These are phyloP conservation scores for Mucor indicus DNA, from an alignment of 371 early-diverging fungal genomes.

Conservation along the genomic window DNA sequence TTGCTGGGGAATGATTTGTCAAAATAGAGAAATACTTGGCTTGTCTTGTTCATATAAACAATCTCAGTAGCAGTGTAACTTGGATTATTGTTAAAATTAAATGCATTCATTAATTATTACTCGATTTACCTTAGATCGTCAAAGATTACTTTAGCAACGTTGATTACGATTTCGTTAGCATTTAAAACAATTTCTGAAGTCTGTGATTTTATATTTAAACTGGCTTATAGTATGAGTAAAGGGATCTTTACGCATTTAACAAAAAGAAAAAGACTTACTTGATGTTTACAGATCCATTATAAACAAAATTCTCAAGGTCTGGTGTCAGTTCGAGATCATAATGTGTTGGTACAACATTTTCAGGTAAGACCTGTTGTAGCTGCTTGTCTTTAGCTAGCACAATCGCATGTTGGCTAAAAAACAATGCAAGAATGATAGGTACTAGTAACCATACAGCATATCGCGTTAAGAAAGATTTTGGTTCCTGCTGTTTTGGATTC, in stretches of 20 bases:
- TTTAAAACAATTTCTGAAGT: conserved; percentile 60
- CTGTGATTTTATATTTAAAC: conserved; percentile 47
- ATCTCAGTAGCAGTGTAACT: conserved; percentile 23
- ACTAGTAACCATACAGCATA: conserved; percentile 11
- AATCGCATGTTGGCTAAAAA: conserved; percentile 8
- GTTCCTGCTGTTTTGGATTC: no score
- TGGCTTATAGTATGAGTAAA: no score
- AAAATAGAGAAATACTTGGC: conserved; percentile 64
- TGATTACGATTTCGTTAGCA: conserved; percentile 49
- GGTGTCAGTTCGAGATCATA: conserved; percentile 74
- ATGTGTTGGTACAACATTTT: conserved; percentile 69
- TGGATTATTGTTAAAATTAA: background rate
- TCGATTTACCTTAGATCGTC: conserved; percentile 18
- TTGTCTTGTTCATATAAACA: conserved; percentile 48
- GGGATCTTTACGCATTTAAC: conserved; percentile 15
- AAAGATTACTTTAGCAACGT: conserved; percentile 21
- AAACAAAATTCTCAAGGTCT: conserved; percentile 64
- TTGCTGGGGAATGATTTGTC: conserved; percentile 44
- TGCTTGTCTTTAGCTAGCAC: conserved; percentile 17
- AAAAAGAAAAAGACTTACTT: conserved; percentile 12
- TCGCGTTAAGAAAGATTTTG: conserved; percentile 7
- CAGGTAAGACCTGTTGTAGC: conserved; percentile 67
- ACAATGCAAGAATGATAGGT: conserved; percentile 12
- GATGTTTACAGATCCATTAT: conserved; percentile 57
- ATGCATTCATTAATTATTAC: no score